Base-by-base conservation (phyloP, 176 grass and related monocot species). In the Juncus effusus region DNA sequence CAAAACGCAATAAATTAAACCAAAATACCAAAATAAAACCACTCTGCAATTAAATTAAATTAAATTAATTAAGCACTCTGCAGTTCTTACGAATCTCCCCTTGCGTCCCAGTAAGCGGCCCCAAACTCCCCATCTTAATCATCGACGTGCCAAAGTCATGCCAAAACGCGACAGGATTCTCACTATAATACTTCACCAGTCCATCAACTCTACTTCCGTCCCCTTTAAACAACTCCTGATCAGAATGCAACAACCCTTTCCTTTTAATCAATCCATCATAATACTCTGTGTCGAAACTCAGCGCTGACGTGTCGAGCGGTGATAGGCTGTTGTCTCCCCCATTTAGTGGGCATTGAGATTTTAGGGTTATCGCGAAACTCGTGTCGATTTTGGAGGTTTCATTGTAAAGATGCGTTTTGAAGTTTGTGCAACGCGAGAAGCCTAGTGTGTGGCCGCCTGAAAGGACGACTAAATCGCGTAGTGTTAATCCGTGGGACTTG, bases 211-310 rank as follows among this genome's bases (percentile, higher is more conserved):
- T 52, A 6, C 74, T 71, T 36, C 73, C 80, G 38, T 64, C 59
- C 10, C 77, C 77, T 4, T 79, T 64, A 36, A 64, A 72, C 65
- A 82, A 57, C 65, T 82, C 65, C 59, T 77, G 80, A 65, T 82
- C 80, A 2, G 80, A 82, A 65, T 82, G 80, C 10, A 82, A 40
- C 38, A 82, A 68, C 5, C 80, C 80, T 64, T 82, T 72, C 50
- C 70, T 70, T n/a, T 64, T 58, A 55, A 77, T 47, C 50, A 82
- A 55, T 4, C 51, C 74, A 40, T 72, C 65, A 72, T 63, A 82
- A 63, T 82, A 82, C 60, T 44, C 65, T 9, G 50, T 54, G 45
- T 82, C 74, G 40, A 82, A 76, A 10, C 40, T 49, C 40, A 44
- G 54, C 2, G 65, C 9, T 1, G 80, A 10, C 47, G 28, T 28